Percentiles rank a stretch among this genome's conserved stretches.
Conservation (phyloP, 805 yeast species). For the Lipomyces spencermartinsiae region DNA sequence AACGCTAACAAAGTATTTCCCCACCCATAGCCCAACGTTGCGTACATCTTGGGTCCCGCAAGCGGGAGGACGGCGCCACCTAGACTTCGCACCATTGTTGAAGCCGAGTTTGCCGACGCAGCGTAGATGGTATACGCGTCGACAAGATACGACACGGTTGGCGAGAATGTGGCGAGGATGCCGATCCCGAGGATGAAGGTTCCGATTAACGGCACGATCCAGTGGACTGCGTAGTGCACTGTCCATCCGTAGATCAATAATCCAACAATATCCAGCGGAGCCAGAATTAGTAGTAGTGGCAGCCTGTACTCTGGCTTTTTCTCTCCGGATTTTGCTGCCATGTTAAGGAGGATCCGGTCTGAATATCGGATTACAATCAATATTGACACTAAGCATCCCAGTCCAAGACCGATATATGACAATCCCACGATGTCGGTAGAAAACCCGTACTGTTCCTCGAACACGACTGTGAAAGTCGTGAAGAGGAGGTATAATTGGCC, state of each 20-base stretch:
- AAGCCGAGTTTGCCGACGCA: conserved; percentile 73
- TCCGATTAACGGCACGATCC: conserved; percentile 71
- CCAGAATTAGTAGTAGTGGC: conserved; percentile 57
- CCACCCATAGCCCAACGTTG: conserved; percentile 35
- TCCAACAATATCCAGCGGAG: conserved; percentile 63
- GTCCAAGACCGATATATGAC: conserved; percentile 63
- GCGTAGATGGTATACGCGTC: conserved; percentile 73
- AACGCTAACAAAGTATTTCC: conserved; percentile 60
- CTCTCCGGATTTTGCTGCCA: conserved; percentile 51
- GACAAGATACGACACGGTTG: conserved; percentile 69
- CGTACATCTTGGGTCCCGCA: conserved; percentile 59
- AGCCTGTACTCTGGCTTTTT: conserved; percentile 70
- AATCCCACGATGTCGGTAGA: conserved; percentile 54
- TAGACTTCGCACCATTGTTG: conserved; percentile 68
- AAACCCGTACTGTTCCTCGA: conserved; percentile 56
- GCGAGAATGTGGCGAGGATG: conserved; percentile 65
- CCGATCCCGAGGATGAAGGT: conserved; percentile 65
- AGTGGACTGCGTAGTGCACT: conserved; percentile 59
- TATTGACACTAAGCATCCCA: conserved; percentile 61
- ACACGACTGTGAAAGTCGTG: conserved; percentile 62
- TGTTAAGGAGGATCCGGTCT: conserved; percentile 50
- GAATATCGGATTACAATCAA: conserved; percentile 55
- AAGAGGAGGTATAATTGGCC: conserved; percentile 68
- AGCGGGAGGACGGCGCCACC: conserved; percentile 74
- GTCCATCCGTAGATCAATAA: conserved; percentile 75